These are phyloP conservation scores for Macadamia tetraphylla DNA, from an alignment of 164 flowering plant species.

Conservation along the genomic window DNA sequence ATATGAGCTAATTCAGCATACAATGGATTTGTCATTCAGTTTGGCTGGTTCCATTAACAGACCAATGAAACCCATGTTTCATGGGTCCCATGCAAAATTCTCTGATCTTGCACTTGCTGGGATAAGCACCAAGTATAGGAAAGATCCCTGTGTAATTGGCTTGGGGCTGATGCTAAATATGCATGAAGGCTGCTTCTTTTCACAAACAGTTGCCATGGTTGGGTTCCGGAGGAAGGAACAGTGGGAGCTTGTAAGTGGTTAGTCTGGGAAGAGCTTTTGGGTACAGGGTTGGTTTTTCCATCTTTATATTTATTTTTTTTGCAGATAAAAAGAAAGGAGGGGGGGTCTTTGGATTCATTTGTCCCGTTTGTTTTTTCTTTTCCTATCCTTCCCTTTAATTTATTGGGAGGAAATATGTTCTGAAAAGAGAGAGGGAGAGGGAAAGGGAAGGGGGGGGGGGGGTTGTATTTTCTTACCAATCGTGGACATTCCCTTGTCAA, in stretches of 20 bases:
- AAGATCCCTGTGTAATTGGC: neutral
- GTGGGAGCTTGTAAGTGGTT: neutral
- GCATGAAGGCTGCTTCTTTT: neutral
- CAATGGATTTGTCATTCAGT: neutral
- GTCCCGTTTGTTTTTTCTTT: neutral
- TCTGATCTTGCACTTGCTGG: neutral
- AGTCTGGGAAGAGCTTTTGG: neutral
- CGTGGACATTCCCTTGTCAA: neutral
- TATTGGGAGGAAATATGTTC: constrained; percentile 19
- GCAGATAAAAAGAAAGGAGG: neutral
- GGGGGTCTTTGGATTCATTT: neutral
- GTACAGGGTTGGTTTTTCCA: neutral
- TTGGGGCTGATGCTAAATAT: neutral
- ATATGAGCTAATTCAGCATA: neutral
- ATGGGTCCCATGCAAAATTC: neutral
- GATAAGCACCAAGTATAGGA: neutral
- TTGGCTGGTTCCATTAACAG: neutral
- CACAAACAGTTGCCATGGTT: neutral
- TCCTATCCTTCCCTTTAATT: neutral
- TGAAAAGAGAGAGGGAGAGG: too few relatives aligned
- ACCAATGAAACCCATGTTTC: neutral
- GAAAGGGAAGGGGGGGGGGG: too few relatives aligned
- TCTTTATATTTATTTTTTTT: neutral
- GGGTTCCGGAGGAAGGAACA: neutral
- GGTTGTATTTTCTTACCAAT: neutral